Evolutionary conservation across 2,329 filamentous ascomycete species (phyloP), one percentile per base, ranked within the genome.

Genomic region (Alternaria rosae): DNA sequence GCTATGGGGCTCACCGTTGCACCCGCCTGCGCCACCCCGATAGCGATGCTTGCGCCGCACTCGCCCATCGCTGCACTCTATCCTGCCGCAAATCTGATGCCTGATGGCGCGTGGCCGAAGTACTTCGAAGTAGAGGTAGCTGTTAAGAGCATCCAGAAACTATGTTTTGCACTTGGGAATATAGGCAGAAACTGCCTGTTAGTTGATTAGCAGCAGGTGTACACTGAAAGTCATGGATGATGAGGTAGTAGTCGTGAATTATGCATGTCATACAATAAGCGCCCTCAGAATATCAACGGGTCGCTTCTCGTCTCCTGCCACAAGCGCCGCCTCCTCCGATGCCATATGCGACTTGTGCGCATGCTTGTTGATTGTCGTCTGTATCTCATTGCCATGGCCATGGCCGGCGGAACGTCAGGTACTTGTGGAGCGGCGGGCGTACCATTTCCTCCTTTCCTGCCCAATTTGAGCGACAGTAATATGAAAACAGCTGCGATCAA

Each of bases 381-480:
- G 17, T 26, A 59, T 41, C 58, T 63, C n/a, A 64, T 56, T 17
- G 59, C 57, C 35, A 38, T 15, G 59, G 53, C 42, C 35, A 38
- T 38, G 35, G 67, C 65, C 17, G 71, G 70, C 20, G 72, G 70
- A 21, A 65, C 51, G 17, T 72, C 68, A 28, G 70, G 71, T 23
- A 64, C 56, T 12, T 62, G 63, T 48, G 66, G 70, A 26, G 57
- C 55, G 13, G 54, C 63, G n/a, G 73, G 59, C 4, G 66, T 54
- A 17, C 53, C 54, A 21, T 55, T 67, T 26, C 64, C 64, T 7
- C 79, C 70, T 78, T 73, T 82, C 64, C 78, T 76, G 75, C 41
- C 97, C 92, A 56, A 89, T 91, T 82, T 99, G 91, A 54, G 90
- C 91, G 72, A 98, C 85, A 52, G 93, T 91, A 67, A 92, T 88